phyloP scores from a whole-genome alignment of 306 rosid species.

The Quercus wislizeni region DNA sequence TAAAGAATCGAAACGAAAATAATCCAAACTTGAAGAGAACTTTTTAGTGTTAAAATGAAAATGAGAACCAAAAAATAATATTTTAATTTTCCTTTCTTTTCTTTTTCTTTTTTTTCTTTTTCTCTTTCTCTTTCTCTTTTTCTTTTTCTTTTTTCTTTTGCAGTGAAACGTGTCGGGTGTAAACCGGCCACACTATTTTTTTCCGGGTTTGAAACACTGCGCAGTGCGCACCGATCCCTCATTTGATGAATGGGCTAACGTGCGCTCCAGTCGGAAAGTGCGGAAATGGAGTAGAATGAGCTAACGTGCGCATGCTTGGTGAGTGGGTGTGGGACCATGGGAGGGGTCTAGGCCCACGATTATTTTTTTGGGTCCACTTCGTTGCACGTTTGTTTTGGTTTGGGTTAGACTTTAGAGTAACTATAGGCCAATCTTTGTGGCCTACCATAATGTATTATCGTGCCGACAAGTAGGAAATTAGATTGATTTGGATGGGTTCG shows the following conservation, averaged over 20 bases:
- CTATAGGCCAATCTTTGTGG: constrained; percentile 10
- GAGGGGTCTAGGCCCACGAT: constrained; percentile 16
- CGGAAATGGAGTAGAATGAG: background rate
- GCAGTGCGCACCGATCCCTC: background rate
- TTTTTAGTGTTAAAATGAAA: no score
- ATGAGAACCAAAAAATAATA: no score
- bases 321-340: background rate
- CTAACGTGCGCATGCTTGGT: constrained; percentile 21
- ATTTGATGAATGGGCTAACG: constrained; percentile 11
- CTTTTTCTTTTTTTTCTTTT: background rate
- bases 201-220: background rate
- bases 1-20: no score
- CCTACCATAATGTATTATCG: constrained; percentile 8
- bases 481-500: no score
- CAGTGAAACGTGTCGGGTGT: constrained; percentile 24
- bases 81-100: no score
- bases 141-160: background rate
- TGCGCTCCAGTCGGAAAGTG: constrained; percentile 29
- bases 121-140: background rate
- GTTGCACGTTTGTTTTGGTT: background rate
- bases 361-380: constrained; percentile 16
- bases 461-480: constrained; percentile 18
- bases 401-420: background rate
- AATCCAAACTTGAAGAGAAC: no score
- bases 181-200: constrained; percentile 36